Base-by-base conservation (phyloP, 768 basidiomycete genomes). In the Mycena vulgaris region DNA sequence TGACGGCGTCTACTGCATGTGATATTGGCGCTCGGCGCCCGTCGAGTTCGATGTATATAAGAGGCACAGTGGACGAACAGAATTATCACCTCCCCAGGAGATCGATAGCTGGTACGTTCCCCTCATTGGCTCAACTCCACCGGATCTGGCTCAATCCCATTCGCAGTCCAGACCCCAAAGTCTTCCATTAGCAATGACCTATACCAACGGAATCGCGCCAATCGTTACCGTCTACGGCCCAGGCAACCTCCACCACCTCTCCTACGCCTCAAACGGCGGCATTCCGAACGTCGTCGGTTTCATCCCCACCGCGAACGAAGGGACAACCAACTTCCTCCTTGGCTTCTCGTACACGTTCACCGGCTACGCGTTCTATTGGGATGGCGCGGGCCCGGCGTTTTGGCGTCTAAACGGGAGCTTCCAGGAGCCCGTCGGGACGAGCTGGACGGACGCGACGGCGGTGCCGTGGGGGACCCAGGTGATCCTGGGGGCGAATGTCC, bases 361-460 rank as follows among this genome's bases (percentile, higher is more conserved):
- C 17, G 56, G 48, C 11, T 66, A 58, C 28, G 47, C 65, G 28
- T 66, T 66, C 37, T 66, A 66, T 56, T 66, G 65, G 65, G 65
- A 66, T 48, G 65, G 65, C 7, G 31, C 33, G 8, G 56, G 65
- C 5, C 25, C 23, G 1, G 65, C 65, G 11, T 66, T 59, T n/a
- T 66, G 65, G 65, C 65, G 56, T 21, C 10, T 49, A 6, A 48
- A 48, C 3, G 49, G 47, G 19, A 28, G 48, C 10, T 37, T 66
- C 47, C 11, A 7, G 10, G 65, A 66, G 27, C 65, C 65, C 2
- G 65, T 66, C 19, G 65, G 65, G 13, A 58, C 65, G 27, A 66
- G 65, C 56, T 66, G 65, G 65, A 51, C 58, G 49, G 48, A 40
- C 27, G 66, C 65, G 33, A 66, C 65, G 28, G 39, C 57, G 16